Evolutionary conservation across 495 filamentous ascomycete species (phyloP), one percentile per base, ranked within the genome.

Genomic region (Aspergillus mulundensis): DNA sequence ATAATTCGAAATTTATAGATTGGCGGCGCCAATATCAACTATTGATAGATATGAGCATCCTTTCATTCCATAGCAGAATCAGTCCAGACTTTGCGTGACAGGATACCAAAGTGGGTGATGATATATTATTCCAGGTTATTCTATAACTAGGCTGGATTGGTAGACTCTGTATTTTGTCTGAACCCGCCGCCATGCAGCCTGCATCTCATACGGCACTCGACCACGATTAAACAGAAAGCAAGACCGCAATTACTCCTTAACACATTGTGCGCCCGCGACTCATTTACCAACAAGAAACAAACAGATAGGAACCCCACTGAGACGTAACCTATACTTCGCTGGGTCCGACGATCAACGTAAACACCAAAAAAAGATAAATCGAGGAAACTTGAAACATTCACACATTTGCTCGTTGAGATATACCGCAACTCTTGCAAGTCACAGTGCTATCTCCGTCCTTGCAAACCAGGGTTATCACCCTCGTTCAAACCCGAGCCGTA

Each of bases 221-320:
- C n/a, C n/a, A n/a, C n/a, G n/a, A 28, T 3, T 8, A 28, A 28
- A 28, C 25, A 28, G 25, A 28, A 36, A 15, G 32, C 32, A 36
- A 36, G 5, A 3, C 32, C 32, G 32, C 11, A 7, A 36, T 36
- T 36, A 59, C 56, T 59, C 56, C 56, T 16, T 50, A 48, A 41
- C 50, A 30, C 41, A 39, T 32, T 44, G 36, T 59, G 47, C 56
- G 56, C 56, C 56, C 43, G 56, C 42, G 47, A 53, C 43, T 25
- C 45, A 59, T 49, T 39, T 41, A 48, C 56, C 44, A 41, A 28
- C 30, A 34, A 24, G 5, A 32, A 53, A 40, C 5, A 15, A 18
- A 40, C 32, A 6, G 32, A 10, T 28, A 40, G 15, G n/a, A n/a
- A n/a, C 38, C n/a, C 1, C 2, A 15, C 4, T 8, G 3, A 40